Conservation (phyloP, 768 basidiomycete genomes). For the Boletus pseudo-olivaceus region DNA sequence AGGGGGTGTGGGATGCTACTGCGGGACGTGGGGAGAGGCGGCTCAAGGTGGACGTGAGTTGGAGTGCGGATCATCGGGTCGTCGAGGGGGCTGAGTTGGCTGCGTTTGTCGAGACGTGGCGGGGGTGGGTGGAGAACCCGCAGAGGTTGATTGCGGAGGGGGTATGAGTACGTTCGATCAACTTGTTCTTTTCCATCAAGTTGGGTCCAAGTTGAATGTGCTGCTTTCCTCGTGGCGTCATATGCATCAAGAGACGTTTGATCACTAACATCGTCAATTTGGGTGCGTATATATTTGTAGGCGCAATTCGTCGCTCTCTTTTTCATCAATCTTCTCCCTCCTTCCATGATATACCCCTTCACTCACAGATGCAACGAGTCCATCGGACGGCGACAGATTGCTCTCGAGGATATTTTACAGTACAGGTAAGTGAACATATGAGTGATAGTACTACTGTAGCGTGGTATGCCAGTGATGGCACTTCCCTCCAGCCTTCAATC, state of each 20-base stretch:
- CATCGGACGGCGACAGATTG: neutral
- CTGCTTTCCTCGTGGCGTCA: too few relatives aligned
- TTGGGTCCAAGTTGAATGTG: neutral
- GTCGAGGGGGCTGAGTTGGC: slow-evolving; percentile 88
- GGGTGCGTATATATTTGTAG: too few relatives aligned
- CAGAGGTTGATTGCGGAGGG: slow-evolving; percentile 59
- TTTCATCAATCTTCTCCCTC: neutral
- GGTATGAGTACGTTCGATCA: slow-evolving; percentile 24
- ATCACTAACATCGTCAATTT: neutral
- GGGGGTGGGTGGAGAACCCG: slow-evolving; percentile 73
- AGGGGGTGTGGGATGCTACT: slow-evolving; percentile 30
- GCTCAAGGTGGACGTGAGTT: slow-evolving; percentile 64
- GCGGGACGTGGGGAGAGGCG: slow-evolving; percentile 42
- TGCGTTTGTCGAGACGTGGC: slow-evolving; percentile 85
- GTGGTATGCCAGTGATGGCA: too few relatives aligned
- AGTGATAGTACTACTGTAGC: neutral
- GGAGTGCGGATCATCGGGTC: slow-evolving; percentile 85
- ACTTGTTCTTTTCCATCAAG: neutral
- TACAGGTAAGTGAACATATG: neutral
- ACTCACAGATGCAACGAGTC: neutral
- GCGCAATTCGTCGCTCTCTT: neutral
- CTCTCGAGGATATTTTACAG: neutral
- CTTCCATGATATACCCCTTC: neutral
- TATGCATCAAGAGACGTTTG: neutral
- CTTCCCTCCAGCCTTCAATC: neutral